phyloP scores from a whole-genome alignment of 306 rosid species.

The Ochetophila trinervis region DNA sequence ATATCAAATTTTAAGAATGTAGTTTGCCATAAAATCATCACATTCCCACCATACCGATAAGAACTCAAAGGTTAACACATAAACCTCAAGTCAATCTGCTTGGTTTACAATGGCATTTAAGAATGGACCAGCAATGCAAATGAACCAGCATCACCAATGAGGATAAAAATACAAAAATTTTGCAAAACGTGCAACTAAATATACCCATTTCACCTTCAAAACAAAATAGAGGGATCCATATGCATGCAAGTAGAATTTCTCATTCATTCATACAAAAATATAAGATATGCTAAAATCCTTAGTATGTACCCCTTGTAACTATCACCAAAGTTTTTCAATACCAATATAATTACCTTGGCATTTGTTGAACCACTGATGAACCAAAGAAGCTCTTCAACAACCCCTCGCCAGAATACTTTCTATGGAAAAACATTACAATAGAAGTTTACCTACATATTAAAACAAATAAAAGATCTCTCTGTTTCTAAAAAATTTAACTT shows the following conservation, averaged over 20 bases:
- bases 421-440: conserved; percentile 37
- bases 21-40: conserved; percentile 7
- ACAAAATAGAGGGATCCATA: neutral
- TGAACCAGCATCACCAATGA: neutral
- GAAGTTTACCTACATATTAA: neutral
- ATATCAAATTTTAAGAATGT: conserved; percentile 18
- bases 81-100: conserved; percentile 3
- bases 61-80: conserved; percentile 8
- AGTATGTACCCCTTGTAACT: neutral
- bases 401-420: conserved; percentile 99
- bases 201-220: neutral
- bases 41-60: conserved; percentile 14
- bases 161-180: neutral
- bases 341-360: conserved; percentile 66
- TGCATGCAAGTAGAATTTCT: neutral
- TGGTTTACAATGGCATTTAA: neutral
- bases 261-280: neutral
- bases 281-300: neutral
- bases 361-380: conserved; percentile 94
- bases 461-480: conserved; percentile 3
- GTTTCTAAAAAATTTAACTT: conserved; percentile 15
- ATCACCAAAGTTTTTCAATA: neutral
- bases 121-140: conserved; percentile 6
- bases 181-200: neutral
- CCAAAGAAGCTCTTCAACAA: conserved; percentile 98